Percentiles rank a stretch among this genome's conserved stretches.
phyloP scores from a whole-genome alignment of 2,329 filamentous ascomycete genomes.

The Arthrobotrys iridis region DNA sequence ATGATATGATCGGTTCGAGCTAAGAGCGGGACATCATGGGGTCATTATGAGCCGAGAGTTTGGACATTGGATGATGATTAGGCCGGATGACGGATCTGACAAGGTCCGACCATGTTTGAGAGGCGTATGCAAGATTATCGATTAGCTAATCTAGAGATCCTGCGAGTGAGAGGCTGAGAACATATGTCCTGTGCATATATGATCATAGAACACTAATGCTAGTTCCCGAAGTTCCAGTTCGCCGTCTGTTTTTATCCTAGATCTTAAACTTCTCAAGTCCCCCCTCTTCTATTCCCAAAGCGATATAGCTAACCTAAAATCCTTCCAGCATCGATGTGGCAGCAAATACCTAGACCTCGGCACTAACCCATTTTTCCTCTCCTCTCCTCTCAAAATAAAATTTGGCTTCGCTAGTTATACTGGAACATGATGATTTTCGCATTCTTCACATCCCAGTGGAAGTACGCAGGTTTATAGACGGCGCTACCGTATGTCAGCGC shows the following conservation, averaged over 20 bases:
- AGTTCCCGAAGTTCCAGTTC: too few relatives aligned
- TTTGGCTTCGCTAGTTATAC: slow-evolving; percentile 1
- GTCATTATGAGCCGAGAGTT: background rate
- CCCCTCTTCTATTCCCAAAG: too few relatives aligned
- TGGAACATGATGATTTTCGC: slow-evolving; percentile 14
- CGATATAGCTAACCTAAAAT: too few relatives aligned
- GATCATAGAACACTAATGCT: too few relatives aligned
- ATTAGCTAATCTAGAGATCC: slow-evolving; percentile 10
- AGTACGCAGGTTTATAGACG: slow-evolving; percentile 23
- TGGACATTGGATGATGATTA: slow-evolving; percentile 1
- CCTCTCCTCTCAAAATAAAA: too few relatives aligned
- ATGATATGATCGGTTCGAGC: background rate
- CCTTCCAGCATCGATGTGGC: too few relatives aligned
- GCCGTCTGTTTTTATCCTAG: too few relatives aligned
- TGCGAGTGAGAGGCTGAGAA: too few relatives aligned
- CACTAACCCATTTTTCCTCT: too few relatives aligned
- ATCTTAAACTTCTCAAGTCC: too few relatives aligned
- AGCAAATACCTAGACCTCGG: background rate
- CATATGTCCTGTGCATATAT: too few relatives aligned
- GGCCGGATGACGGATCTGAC: slow-evolving; percentile 26
- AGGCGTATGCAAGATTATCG: slow-evolving; percentile 22
- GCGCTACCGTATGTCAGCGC: slow-evolving; percentile 7
- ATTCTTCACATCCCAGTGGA: slow-evolving; percentile 36
- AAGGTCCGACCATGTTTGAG: slow-evolving; percentile 8
- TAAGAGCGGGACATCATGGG: background rate